Percentiles rank a stretch among this genome's conserved stretches.
Conservation (phyloP, 2,329 filamentous ascomycete genomes). For the Aspergillus pseudoterreus region DNA sequence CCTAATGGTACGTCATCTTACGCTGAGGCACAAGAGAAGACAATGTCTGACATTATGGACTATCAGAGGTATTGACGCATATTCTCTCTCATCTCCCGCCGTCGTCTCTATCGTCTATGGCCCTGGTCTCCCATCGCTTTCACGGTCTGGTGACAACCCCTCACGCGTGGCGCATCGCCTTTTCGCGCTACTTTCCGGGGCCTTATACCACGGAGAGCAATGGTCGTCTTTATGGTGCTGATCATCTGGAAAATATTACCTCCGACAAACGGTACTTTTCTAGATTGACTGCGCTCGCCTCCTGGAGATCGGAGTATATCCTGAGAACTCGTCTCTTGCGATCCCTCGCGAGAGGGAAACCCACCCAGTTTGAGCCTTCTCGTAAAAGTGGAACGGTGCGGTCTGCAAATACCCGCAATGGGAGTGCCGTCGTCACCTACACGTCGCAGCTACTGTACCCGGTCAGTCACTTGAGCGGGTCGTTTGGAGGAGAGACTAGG, state of each 20-base stretch:
- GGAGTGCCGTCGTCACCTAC: constrained; percentile 75
- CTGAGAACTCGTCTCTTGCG: constrained; percentile 78
- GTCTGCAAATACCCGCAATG: constrained; percentile 58
- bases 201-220: constrained; percentile 54
- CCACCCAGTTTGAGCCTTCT: constrained; percentile 51
- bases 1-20: constrained; percentile 67
- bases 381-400: constrained; percentile 52
- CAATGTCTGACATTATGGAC: constrained; percentile 9
- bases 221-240: constrained; percentile 41
- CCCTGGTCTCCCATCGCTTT: constrained; percentile 83
- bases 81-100: constrained; percentile 86
- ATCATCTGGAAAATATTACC: constrained; percentile 54
- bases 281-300: constrained; percentile 76
- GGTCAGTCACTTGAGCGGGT: constrained; percentile 74
- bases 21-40: constrained; percentile 2
- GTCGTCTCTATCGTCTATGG: constrained; percentile 74
- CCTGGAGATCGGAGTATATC: constrained; percentile 95
- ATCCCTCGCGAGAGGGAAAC: constrained; percentile 77
- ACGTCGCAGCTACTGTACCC: constrained; percentile 77
- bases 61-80: constrained; percentile 82
- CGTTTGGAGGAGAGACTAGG: constrained; percentile 62
- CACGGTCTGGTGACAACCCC: constrained; percentile 83
- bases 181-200: constrained; percentile 84
- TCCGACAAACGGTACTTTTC: constrained; percentile 77
- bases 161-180: constrained; percentile 90